A percentile compares a stretch with the other conserved stretches of the same genome.
phyloP scores from a whole-genome alignment of 306 rosid species.

The Ormosia emarginata region DNA sequence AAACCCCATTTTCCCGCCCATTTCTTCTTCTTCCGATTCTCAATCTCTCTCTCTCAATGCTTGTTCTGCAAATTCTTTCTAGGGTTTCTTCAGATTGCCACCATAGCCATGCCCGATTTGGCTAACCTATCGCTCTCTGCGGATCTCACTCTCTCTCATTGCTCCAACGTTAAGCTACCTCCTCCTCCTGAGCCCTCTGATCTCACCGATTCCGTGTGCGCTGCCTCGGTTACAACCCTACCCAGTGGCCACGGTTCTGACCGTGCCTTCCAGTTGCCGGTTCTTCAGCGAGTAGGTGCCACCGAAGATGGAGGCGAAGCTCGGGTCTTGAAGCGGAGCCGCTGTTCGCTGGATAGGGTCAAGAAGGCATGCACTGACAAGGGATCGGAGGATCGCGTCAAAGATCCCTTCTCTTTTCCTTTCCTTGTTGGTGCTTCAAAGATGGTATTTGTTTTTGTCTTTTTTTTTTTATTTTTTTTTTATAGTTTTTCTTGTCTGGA shows the following conservation, averaged over 20 bases:
- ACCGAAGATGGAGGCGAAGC: conserved; percentile 23
- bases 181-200: conserved; percentile 26
- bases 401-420: conserved; percentile 58
- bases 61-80: neutral
- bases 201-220: neutral
- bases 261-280: conserved; percentile 6
- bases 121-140: conserved; percentile 55
- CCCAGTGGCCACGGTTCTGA: conserved; percentile 5
- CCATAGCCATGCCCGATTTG: conserved; percentile 61
- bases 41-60: neutral
- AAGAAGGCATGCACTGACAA: conserved; percentile 35
- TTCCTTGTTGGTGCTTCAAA: conserved; percentile 62
- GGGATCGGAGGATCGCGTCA: conserved; percentile 51
- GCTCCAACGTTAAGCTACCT: conserved; percentile 36
- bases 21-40: neutral
- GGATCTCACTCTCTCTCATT: conserved; percentile 31
- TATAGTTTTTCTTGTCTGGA: neutral
- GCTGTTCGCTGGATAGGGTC: conserved; percentile 32
- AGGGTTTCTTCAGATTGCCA: too few relatives aligned
- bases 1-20: conserved; percentile 37
- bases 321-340: conserved; percentile 44
- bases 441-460: conserved; percentile 42
- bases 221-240: conserved; percentile 19
- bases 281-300: neutral
- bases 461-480: neutral